Base-by-base conservation (phyloP, 192 early-diverging fungal species). In the Paraglomus occultum region DNA sequence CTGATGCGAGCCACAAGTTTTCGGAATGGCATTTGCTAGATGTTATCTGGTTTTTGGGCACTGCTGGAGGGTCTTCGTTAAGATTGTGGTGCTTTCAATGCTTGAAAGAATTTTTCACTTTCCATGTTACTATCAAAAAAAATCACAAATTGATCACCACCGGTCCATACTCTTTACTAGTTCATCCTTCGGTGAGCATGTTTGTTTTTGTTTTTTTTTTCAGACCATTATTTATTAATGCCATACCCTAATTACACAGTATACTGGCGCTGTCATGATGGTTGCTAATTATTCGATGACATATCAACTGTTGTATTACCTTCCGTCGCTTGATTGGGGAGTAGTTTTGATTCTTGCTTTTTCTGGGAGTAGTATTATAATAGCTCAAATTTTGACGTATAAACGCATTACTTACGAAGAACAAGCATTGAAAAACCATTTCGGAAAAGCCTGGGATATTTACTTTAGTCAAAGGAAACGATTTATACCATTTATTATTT, bases 91-190 rank as follows among this genome's bases (percentile, higher is more conserved):
- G 62, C 48, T 64, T 49, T 64, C 22, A 49, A 14, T 23, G 7
- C 18, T 50, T 64, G 20, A 49, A 64, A 38, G 62, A 23, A 49
- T 64, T 14, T 64, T 64, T 64, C 12, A 64, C 62, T 49, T 64
- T 64, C 50, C 5, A 48, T 49, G n/a, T 64, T 49, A 49, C 6
- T 0, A 18, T 64, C 8, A 47, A 64, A 49, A 47, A 49, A 31
- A 3, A 64, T 15, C 62, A 64, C 50, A 50, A 47, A 64, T 64
- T 64, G n/a, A 49, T 64, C 12, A 50, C 48, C n/a, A 64, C 47
- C 1, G 62, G 62, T 7, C 62, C 62, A 39, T 64, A 64, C 42
- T 49, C 46, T 49, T 64, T 64, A 64, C 14, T 64, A 15, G 22
- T 39, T 64, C 62, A 64, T 50, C 62, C 62, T 23, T 51, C 62